Conservation (phyloP, 2,329 filamentous ascomycete species). For the Botrytis hyacinthi region DNA sequence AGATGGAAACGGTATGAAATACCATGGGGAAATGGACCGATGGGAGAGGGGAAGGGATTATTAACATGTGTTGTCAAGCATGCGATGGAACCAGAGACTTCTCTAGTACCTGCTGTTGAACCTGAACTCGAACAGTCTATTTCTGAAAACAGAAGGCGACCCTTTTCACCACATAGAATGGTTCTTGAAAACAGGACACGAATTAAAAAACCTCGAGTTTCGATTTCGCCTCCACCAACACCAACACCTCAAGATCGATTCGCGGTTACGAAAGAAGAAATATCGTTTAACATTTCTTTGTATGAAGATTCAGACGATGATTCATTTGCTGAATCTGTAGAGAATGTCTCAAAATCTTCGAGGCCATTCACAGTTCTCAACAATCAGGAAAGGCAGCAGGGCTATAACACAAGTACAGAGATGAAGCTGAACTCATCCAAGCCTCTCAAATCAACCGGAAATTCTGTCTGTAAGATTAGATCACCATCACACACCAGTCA, state of each 20-base stretch:
- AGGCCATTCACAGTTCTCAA: not conserved
- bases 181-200: not conserved
- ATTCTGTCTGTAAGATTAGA: accelerated
- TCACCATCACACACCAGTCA: not conserved
- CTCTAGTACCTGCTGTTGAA: not conserved
- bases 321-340: not conserved
- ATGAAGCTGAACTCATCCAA: not conserved
- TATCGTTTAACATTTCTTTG: not conserved
- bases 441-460: not conserved
- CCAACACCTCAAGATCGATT: not conserved
- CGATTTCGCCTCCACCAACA: not conserved
- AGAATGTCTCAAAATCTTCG: not conserved
- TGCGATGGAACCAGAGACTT: not conserved
- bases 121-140: not conserved
- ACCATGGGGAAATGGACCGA: not conserved
- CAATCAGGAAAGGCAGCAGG: not conserved
- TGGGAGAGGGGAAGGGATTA: not conserved
- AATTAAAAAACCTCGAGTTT: not conserved
- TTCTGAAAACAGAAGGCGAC: not conserved
- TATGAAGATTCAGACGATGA: not conserved
- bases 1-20: not conserved
- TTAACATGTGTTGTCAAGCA: slow-evolving; percentile 9
- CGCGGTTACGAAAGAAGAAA: not conserved
- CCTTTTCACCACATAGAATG: not conserved
- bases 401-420: not conserved